phyloP scores from a whole-genome alignment of 2,329 filamentous ascomycete genomes.

The Aspergillus arachidicola region DNA sequence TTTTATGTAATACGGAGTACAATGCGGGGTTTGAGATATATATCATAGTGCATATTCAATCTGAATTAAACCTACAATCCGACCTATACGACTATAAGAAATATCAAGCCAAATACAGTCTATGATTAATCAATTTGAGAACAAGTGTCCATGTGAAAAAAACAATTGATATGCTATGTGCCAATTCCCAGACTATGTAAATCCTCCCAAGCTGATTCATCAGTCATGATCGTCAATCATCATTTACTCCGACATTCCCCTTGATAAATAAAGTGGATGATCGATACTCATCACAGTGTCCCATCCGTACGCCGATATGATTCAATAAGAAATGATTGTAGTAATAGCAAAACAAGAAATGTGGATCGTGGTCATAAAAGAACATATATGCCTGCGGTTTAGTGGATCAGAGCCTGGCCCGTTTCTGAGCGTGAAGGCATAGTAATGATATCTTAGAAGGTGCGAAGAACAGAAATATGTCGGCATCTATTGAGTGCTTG shows the following conservation, averaged over 20 bases:
- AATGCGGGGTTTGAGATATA: too few relatives aligned
- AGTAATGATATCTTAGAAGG: neutral
- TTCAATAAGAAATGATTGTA: neutral
- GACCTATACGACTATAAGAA: neutral
- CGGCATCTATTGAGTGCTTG: neutral
- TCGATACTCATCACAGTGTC: neutral
- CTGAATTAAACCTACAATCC: neutral
- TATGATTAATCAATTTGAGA: neutral
- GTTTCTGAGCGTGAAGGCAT: neutral
- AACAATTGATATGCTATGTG: slow-evolving; percentile 2
- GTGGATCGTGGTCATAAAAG: neutral
- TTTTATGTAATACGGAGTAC: too few relatives aligned
- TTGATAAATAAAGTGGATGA: neutral
- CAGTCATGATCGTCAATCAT: slow-evolving; percentile 5
- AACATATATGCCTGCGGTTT: slow-evolving; percentile 1
- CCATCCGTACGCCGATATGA: neutral
- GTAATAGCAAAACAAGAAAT: neutral
- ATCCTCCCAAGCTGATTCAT: slow-evolving; percentile 6
- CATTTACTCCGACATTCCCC: slow-evolving; percentile 5
- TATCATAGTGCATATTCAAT: neutral
- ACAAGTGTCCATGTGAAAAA: neutral
- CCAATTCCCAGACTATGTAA: neutral
- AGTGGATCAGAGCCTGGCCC: neutral
- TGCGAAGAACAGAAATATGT: neutral
- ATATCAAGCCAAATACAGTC: neutral